Evolutionary conservation across 139 green algal genomes (phyloP), one percentile per base, ranked within the genome.

Genomic region (Haematococcus lacustris): DNA sequence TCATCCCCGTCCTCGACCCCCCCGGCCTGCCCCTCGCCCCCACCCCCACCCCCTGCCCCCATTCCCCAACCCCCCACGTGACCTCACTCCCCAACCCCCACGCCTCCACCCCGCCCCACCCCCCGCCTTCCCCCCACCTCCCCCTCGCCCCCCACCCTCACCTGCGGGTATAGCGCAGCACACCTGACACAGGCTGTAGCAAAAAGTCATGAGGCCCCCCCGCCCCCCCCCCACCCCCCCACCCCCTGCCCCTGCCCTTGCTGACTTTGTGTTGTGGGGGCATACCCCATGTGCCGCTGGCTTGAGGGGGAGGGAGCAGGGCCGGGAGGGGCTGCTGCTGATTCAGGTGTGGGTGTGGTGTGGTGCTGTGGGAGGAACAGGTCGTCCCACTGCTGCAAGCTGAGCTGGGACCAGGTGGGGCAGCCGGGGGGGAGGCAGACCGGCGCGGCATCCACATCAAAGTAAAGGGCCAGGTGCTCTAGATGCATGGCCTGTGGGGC

Each of bases 381-480:
- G 35, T 60, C 62, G 59, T 95, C 88, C 91, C 91, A 97, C 13
- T 89, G 72, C 3, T 73, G 59, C 0, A n/a, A 51, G 33, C 57
- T 69, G 64, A 95, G 67, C 1, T 75, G 40, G 3, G 51, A 43
- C 88, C 91, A 96, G 32, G 35, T 38, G 28, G 70, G 63, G 61
- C 73, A 37, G 1, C 66, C 51, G 0, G 38, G 38, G 26, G 71
- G 73, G 0, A 73, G 80, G 25, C 78, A 32, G 83, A 90, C 80
- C 6, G 83, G 67, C 17, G 79, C 51, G 1, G 53, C 41, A 39
- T 84, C 86, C 28, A 88, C 87, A 61, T 97, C 91, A 85, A 96
- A 94, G 80, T 97, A 97, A 0, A 91, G 13, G 3, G 80, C 79
- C 51, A 95, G 80, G 37, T 86, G 78, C 28, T 72, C 62, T 40